Conservation (phyloP, 441 rosid genomes). For the Cnidoscolus chayamansa region DNA sequence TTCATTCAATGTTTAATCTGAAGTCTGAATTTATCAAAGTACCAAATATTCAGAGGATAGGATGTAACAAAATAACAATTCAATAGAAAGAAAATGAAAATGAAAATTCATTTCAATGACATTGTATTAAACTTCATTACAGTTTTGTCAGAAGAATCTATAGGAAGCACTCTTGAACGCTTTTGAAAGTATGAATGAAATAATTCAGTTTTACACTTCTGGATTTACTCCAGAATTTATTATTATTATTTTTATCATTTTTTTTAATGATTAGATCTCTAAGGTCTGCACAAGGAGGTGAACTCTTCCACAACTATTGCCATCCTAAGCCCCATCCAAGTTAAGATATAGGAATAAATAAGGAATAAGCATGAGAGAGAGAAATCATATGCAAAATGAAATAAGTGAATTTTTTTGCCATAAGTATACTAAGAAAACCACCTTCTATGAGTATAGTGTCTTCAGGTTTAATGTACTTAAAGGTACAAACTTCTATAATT, state of each 20-base stretch:
- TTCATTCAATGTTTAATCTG: neutral
- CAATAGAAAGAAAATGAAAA: neutral
- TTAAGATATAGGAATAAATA: neutral
- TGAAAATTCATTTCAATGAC: neutral
- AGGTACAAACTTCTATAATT: constrained; percentile 11
- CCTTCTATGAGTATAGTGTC: neutral
- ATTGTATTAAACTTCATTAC: neutral
- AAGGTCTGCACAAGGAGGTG: neutral
- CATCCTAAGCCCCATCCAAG: constrained; percentile 1
- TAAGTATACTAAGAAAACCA: neutral
- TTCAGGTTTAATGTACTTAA: neutral
- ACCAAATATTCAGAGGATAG: neutral
- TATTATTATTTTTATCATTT: neutral
- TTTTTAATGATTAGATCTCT: neutral
- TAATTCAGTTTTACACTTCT: neutral
- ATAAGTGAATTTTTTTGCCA: neutral
- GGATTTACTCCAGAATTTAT: neutral
- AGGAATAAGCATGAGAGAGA: neutral
- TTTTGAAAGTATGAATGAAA: neutral
- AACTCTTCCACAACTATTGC: neutral
- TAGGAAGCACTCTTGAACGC: neutral
- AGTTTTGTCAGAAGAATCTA: neutral
- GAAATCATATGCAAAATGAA: neutral
- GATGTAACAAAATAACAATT: neutral
- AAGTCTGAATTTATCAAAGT: neutral